These are phyloP conservation scores for Candida easanensis DNA, from an alignment of 805 yeast genomes.

Conservation along the genomic window DNA sequence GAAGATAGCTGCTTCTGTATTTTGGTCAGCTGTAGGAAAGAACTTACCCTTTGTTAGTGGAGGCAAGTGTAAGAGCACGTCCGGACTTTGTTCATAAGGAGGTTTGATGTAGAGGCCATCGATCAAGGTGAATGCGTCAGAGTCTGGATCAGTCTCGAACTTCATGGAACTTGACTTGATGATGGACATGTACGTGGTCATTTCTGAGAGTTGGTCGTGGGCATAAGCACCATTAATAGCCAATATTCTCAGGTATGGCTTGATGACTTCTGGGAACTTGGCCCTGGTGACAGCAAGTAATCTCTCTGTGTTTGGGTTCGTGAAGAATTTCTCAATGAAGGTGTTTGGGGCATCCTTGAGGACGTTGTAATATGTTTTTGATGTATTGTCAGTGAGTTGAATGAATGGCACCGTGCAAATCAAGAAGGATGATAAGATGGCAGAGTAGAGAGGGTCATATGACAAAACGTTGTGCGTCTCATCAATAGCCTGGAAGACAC, in stretches of 20 bases:
- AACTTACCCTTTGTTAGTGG: slow-evolving; percentile 69
- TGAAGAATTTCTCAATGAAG: slow-evolving; percentile 38
- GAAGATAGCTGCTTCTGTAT: slow-evolving; percentile 54
- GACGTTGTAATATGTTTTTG: slow-evolving; percentile 30
- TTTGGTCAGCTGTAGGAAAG: slow-evolving; percentile 46
- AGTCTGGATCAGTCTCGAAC: slow-evolving; percentile 44
- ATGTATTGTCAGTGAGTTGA: slow-evolving; percentile 39
- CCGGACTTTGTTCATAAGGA: slow-evolving; percentile 49
- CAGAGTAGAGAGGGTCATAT: slow-evolving; percentile 50
- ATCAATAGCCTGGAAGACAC: slow-evolving; percentile 45
- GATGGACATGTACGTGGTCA: slow-evolving; percentile 61
- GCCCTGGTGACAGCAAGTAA: slow-evolving; percentile 51
- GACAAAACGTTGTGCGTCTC: slow-evolving; percentile 40
- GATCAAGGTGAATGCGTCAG: slow-evolving; percentile 51
- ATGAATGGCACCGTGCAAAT: slow-evolving; percentile 40
- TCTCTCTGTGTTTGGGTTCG: slow-evolving; percentile 32
- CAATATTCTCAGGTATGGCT: slow-evolving; percentile 59
- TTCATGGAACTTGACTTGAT: slow-evolving; percentile 35
- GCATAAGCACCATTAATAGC: slow-evolving; percentile 68
- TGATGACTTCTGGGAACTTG: slow-evolving; percentile 66
- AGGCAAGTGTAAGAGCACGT: slow-evolving; percentile 43
- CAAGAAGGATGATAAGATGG: slow-evolving; percentile 37
- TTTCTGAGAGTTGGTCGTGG: slow-evolving; percentile 51
- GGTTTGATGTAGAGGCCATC: slow-evolving; percentile 50
- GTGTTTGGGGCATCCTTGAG: slow-evolving; percentile 32